Percentiles rank a stretch among this genome's conserved stretches.
phyloP scores from a whole-genome alignment of 2,329 filamentous ascomycete genomes.

The Ceratocystiopsis minuta region DNA sequence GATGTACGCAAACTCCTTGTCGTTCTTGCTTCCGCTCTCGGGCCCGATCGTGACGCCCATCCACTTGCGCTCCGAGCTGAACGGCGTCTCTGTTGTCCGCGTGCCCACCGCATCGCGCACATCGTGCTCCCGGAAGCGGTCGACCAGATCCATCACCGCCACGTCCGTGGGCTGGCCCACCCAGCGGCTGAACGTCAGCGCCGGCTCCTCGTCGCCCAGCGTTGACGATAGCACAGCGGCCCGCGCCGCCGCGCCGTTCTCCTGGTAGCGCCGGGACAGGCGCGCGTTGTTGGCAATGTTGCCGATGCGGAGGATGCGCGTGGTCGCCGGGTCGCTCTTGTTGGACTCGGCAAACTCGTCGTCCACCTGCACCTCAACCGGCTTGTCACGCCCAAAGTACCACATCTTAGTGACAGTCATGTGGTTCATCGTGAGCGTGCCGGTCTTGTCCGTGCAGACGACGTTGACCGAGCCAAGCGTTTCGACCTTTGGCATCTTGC shows the following conservation, averaged over 20 bases:
- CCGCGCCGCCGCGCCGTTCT: slow-evolving; percentile 51
- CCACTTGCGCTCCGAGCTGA: slow-evolving; percentile 96
- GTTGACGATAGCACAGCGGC: slow-evolving; percentile 69
- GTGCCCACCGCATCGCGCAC: slow-evolving; percentile 71
- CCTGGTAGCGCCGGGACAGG: slow-evolving; percentile 53
- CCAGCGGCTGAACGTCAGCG: slow-evolving; percentile 61
- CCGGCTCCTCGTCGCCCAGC: slow-evolving; percentile 41
- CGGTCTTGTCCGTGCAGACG: slow-evolving; percentile 97
- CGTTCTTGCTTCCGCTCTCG: slow-evolving; percentile 28
- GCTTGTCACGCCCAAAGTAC: slow-evolving; percentile 56
- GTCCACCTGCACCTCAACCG: slow-evolving; percentile 30
- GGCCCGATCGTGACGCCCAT: slow-evolving; percentile 83
- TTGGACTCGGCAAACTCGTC: neutral
- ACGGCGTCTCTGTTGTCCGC: slow-evolving; percentile 72
- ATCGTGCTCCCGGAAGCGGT: slow-evolving; percentile 81
- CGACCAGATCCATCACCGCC: slow-evolving; percentile 84
- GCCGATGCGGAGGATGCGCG: slow-evolving; percentile 72
- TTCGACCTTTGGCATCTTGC: slow-evolving; percentile 89
- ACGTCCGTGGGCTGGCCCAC: slow-evolving; percentile 95
- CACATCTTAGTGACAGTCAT: slow-evolving; percentile 97
- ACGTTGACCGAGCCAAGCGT: slow-evolving; percentile 97
- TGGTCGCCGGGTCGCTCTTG: slow-evolving; percentile 36
- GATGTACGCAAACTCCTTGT: slow-evolving; percentile 76
- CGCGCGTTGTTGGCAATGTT: slow-evolving; percentile 94
- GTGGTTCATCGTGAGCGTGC: slow-evolving; percentile 90